A percentile compares a stretch with the other conserved stretches of the same genome.
Evolutionary conservation across 2,329 filamentous ascomycete species (phyloP).

Genomic region (Didymella keratinophila): DNA sequence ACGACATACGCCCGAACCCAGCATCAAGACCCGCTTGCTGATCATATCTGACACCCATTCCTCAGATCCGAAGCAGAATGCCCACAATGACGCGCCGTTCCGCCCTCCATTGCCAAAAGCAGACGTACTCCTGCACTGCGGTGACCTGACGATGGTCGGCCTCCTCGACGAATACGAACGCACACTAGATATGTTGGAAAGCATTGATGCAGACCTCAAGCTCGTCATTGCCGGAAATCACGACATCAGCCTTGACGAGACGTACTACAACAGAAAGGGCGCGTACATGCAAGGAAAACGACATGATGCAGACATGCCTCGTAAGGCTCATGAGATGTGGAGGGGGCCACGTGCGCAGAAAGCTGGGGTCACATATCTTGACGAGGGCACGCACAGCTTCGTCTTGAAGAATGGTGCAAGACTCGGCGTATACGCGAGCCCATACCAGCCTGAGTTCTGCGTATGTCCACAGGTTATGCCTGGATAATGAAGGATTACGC

Average conservation of each 20-base stretch:
- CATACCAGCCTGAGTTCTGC: constrained; percentile 65
- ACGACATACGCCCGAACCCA: neutral
- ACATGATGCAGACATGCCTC: constrained; percentile 30
- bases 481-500: neutral
- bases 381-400: constrained; percentile 61
- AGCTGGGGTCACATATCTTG: constrained; percentile 63
- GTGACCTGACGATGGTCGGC: constrained; percentile 65
- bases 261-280: constrained; percentile 53
- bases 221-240: constrained; percentile 71
- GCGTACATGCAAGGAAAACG: constrained; percentile 36
- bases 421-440: constrained; percentile 61
- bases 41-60: constrained; percentile 57
- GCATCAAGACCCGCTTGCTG: constrained; percentile 52
- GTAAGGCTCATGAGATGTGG: constrained; percentile 56
- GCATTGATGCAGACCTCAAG: constrained; percentile 63
- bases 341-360: constrained; percentile 53
- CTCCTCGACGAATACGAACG: constrained; percentile 56
- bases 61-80: constrained; percentile 23
- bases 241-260: constrained; percentile 64
- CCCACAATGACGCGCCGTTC: constrained; percentile 28
- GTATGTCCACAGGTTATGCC: constrained; percentile 1
- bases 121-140: constrained; percentile 65
- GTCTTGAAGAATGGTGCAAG: constrained; percentile 58
- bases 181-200: constrained; percentile 57
- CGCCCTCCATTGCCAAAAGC: constrained; percentile 57